Evolutionary conservation across 345 rosid genomes (phyloP).

Genomic region (Eucalyptus sideroxylon): DNA sequence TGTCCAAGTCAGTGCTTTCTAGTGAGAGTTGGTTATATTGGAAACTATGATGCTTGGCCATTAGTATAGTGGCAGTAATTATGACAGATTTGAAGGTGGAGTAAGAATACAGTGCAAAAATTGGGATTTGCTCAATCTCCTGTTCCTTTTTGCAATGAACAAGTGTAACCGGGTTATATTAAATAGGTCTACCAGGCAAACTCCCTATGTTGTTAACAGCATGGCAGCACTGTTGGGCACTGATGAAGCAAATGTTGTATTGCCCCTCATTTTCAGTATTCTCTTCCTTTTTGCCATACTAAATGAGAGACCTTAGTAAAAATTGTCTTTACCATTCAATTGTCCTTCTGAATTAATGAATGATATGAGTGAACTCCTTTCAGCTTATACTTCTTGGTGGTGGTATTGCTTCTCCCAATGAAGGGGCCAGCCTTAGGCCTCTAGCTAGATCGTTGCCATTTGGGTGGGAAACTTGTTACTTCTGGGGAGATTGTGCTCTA

Average conservation of each 20-base stretch:
- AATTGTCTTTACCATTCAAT: background rate
- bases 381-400: background rate
- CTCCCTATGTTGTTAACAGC: background rate
- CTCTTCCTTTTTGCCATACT: background rate
- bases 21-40: background rate
- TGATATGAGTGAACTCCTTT: background rate
- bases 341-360: background rate
- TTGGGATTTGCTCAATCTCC: background rate
- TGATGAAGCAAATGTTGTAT: background rate
- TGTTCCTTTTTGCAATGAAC: background rate
- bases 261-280: background rate
- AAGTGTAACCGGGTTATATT: background rate
- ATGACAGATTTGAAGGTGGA: background rate
- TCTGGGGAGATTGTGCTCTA: background rate
- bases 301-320: background rate
- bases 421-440: background rate
- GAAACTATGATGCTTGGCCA: background rate
- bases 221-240: background rate
- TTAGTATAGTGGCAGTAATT: background rate
- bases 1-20: background rate
- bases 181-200: background rate
- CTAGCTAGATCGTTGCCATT: background rate
- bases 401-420: background rate
- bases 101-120: background rate
- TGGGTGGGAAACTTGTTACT: background rate